Evolutionary conservation across 1,284 basidiomycete species (phyloP).

Genomic region (Chalciporus sp.): DNA sequence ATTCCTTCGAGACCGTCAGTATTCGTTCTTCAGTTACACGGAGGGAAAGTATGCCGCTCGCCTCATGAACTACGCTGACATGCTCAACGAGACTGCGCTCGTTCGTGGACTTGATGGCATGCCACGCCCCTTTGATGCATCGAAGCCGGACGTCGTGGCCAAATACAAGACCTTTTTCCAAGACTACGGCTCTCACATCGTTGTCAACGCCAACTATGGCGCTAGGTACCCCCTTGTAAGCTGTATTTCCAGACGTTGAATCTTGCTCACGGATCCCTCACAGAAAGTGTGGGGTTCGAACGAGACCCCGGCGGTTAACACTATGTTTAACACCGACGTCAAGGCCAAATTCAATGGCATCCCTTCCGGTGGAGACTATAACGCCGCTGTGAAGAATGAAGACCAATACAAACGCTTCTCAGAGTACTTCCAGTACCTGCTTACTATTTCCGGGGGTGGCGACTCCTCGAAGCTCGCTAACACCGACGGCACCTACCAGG

Average conservation of each 20-base stretch:
- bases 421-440: neutral
- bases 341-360: slow-evolving; percentile 11
- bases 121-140: neutral
- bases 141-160: neutral
- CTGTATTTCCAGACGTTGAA: too few species aligned
- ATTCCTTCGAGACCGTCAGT: slow-evolving; percentile 2
- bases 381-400: neutral
- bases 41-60: neutral
- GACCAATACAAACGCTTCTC: neutral
- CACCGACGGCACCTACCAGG: neutral
- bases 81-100: neutral
- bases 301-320: neutral
- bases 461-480: too few species aligned
- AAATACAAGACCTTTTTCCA: neutral
- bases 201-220: slow-evolving; percentile 1
- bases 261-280: too few species aligned
- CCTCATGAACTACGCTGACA: neutral
- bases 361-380: slow-evolving; percentile 2
- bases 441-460: neutral
- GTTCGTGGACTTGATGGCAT: neutral
- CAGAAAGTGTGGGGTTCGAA: slow-evolving; percentile 9
- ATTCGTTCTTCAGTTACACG: slow-evolving; percentile 2
- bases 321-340: slow-evolving; percentile 6
- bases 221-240: slow-evolving; percentile 4
- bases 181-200: neutral